Evolutionary conservation across 352 stramenopile genomes (phyloP), one percentile per base, ranked within the genome.

Genomic region (Phytophthora agathidicida): DNA sequence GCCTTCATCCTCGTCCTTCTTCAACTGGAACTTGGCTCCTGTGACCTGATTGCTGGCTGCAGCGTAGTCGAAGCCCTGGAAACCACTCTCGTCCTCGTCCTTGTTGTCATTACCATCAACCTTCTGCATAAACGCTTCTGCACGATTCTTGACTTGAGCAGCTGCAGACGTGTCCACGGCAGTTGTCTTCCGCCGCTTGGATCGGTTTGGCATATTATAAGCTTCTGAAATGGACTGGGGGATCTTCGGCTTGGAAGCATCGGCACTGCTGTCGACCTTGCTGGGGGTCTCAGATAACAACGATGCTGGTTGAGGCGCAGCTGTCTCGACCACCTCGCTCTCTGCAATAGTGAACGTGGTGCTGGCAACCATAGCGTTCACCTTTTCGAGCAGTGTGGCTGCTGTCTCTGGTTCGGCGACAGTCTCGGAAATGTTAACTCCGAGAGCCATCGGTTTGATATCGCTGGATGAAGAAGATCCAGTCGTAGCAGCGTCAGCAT

Each of bases 221-320:
- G 80, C 77, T 61, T 96, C 86, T 0, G 83, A 66, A 36, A 96
- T 85, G 13, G 86, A 92, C 60, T 86, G 73, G 11, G 86, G 84
- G 20, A 85, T 54, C 22, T 59, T 65, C 5, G 56, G 35, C 16
- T 65, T 60, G 22, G 36, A 35, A 8, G 58, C 30, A 27, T 68
- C 28, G 1, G 14, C 26, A 28, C 11, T 19, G 16, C 22, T 27
- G 5, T 65, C 50, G 11, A 52, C n/a, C 33, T 61, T 71, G 35
- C 11, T 52, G 13, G 26, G 35, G 24, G 26, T 43, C 28, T 52
- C 31, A 10, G 47, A 46, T n/a, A n/a, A n/a, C 13, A 60, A 45
- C 3, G 47, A 45, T 20, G 32, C 22, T 28, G 47, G 36, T 16
- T 57, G 32, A 2, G 27, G 7, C 11, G 32, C 46, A 37, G 16